Evolutionary conservation across 805 yeast genomes (phyloP), one percentile per base, ranked within the genome.

Genomic region (Candida morakotiae): DNA sequence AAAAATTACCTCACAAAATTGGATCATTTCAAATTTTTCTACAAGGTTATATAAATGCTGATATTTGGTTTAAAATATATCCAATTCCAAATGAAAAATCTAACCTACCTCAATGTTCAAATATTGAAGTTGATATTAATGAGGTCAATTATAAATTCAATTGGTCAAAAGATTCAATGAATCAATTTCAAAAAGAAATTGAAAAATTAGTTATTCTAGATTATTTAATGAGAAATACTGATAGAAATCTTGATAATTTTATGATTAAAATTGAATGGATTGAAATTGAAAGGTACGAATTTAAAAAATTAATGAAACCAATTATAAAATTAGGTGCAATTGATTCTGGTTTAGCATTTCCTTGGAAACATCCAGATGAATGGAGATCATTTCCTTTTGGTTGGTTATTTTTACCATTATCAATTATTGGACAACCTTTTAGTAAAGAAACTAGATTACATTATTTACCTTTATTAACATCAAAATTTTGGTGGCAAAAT

Each of bases 291-390:
- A 37, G 0, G 3, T 23, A 11, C 2, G 46, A 52, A 22, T 45
- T 49, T 5, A 27, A 15, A 10, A 39, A 39, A 13, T 35, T 31
- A 9, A 25, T 44, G 28, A 30, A 44, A 11, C 81, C 82, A 0
- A 39, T 28, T 1, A 41, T 83, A 10, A 68, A 63, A 35, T 65
- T 83, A 21, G 87, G 86, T 2, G 91, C 89, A 1, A 83, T 83
- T 31, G 89, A 83, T 49, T 80, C 85, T 11, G 88, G 88, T 0
- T 62, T 83, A 21, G 70, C 88, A 0, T 82, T 79, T 47, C 89
- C 91, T 4, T 83, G 87, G 87, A 82, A 83, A 49, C 87, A 81
- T 45, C 89, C 89, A 0, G 85, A 83, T 55, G 87, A 81, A 50
- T 81, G 88, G 87, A 60, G 89, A 38, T 79, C 86, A 0, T 83